phyloP scores from a whole-genome alignment of 306 rosid genomes.

The Urtica urens region DNA sequence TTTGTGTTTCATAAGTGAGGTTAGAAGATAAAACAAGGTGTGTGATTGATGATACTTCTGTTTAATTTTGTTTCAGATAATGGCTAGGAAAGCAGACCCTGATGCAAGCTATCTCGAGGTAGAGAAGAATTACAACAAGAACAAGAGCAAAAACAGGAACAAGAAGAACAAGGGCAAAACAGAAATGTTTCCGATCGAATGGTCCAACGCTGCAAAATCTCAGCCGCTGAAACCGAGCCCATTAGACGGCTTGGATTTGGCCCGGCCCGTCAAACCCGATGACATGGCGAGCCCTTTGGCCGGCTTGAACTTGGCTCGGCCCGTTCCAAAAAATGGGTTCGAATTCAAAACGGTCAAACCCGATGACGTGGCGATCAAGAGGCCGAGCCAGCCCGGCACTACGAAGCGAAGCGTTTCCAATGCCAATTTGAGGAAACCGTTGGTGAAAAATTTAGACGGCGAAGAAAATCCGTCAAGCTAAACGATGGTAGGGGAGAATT shows the following conservation, averaged over 20 bases:
- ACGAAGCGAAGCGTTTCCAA: slow-evolving; percentile 52
- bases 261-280: slow-evolving; percentile 43
- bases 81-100: slow-evolving; percentile 77
- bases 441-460: slow-evolving; percentile 26
- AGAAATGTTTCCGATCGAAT: slow-evolving; percentile 16
- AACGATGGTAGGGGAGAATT: no score
- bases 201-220: slow-evolving; percentile 22
- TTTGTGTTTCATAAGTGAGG: no score
- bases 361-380: slow-evolving; percentile 36
- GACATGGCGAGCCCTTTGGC: no score
- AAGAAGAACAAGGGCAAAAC: slow-evolving; percentile 58
- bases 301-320: slow-evolving; percentile 57
- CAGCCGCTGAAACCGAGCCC: no score
- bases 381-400: slow-evolving; percentile 24
- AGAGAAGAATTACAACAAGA: slow-evolving; percentile 69
- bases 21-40: no score
- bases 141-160: slow-evolving; percentile 47
- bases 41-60: background rate
- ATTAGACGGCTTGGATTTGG: slow-evolving; percentile 49
- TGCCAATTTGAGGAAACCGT: slow-evolving; percentile 76
- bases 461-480: slow-evolving; percentile 30
- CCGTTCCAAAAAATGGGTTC: slow-evolving; percentile 51
- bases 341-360: slow-evolving; percentile 27
- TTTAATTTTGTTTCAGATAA: slow-evolving; percentile 41
- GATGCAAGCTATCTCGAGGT: slow-evolving; percentile 68